Percentiles rank a stretch among this genome's conserved stretches.
Conservation (phyloP, 495 filamentous ascomycete species). For the Aspergillus cristatus region DNA sequence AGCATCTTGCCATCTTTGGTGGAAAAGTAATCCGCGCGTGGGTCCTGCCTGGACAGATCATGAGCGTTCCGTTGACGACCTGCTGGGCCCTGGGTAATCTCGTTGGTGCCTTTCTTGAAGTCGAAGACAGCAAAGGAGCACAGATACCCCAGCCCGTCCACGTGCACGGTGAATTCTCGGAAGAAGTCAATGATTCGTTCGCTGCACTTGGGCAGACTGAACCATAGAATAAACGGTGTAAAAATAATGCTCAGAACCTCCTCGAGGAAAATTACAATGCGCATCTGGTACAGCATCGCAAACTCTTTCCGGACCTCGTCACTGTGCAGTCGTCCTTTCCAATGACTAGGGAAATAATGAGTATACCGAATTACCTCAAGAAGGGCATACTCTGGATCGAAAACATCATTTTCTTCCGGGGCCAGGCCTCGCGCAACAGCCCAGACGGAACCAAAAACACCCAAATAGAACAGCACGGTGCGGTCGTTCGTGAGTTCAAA, state of each 20-base stretch:
- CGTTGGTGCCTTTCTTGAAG: slow-evolving; percentile 74
- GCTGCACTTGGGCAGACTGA: slow-evolving; percentile 77
- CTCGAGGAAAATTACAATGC: slow-evolving; percentile 82
- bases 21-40: slow-evolving; percentile 85
- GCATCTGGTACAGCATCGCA: slow-evolving; percentile 76
- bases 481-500: slow-evolving; percentile 82
- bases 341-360: slow-evolving; percentile 78
- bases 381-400: slow-evolving; percentile 84
- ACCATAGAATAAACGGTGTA: slow-evolving; percentile 82
- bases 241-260: slow-evolving; percentile 88
- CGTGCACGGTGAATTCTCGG: slow-evolving; percentile 91
- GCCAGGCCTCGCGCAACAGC: slow-evolving; percentile 68
- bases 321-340: slow-evolving; percentile 81
- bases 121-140: slow-evolving; percentile 98
- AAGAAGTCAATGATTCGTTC: slow-evolving; percentile 97
- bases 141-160: slow-evolving; percentile 90
- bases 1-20: slow-evolving; percentile 97
- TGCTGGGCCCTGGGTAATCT: slow-evolving; percentile 31
- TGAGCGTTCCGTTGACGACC: slow-evolving; percentile 12
- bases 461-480: slow-evolving; percentile 77
- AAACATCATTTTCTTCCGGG: slow-evolving; percentile 80
- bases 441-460: slow-evolving; percentile 67
- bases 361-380: slow-evolving; percentile 83
- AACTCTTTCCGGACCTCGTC: slow-evolving; percentile 82
- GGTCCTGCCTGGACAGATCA: slow-evolving; percentile 38